Evolutionary conservation across 495 filamentous ascomycete genomes (phyloP), one percentile per base, ranked within the genome.

Genomic region (Penicillium manginii): DNA sequence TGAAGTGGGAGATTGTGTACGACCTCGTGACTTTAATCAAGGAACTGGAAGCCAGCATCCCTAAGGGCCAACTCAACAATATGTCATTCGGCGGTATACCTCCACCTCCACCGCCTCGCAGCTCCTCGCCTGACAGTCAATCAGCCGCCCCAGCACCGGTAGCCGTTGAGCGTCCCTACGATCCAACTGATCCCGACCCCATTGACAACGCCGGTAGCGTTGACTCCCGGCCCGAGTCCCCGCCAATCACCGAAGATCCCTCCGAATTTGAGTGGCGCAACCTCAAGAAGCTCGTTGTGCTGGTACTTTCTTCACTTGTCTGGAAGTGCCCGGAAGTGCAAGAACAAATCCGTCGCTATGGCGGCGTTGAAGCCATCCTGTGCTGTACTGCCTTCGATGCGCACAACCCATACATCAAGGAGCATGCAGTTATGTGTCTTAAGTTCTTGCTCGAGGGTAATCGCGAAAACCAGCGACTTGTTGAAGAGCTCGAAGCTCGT

Each of bases 231-330:
- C 66, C 84, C 62, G 68, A 84, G 67, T 67, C 86, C 17, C 83
- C 81, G 14, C 87, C 82, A n/a, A 87, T 87, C 48, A 83, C 84
- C 35, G 91, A 94, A 56, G 87, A 91, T 45, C 91, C 92, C 0
- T 87, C 90, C 35, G 89, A 96, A 62, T 97, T 96, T 68, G 89
- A 94, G 54, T 97, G 92, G 92, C 81, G 89, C 35, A 94, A 93
- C 56, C 86, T 97, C 61, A 97, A 97, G 77, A 92, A 91, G 60
- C 87, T 96, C 48, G 88, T 94, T 22, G 86, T 97, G 4, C 86
- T 93, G 52, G 92, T 96, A 21, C 84, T 96, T 10, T 90, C 88
- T 3, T 91, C 88, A 3, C 83, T 97, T 7, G 84, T 96, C 57
- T 81, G 91, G 91, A 80, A 96, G 84, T 84, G 80, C 60, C 84